These are phyloP conservation scores for Peronosclerospora sorghi DNA, from an alignment of 352 stramenopile genomes.

Conservation along the genomic window DNA sequence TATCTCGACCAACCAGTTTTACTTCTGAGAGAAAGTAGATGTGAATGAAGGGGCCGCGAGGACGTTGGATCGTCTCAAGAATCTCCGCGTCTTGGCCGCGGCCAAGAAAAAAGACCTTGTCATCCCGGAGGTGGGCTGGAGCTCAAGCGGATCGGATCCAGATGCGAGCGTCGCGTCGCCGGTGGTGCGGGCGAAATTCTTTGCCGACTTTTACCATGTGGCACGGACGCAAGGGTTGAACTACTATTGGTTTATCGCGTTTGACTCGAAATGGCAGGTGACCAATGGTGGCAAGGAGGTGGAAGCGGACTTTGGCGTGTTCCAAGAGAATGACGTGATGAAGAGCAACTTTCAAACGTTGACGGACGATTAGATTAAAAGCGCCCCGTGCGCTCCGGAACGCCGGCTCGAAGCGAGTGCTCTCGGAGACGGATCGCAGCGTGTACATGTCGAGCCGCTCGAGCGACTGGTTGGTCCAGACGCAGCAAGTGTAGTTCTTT, in stretches of 20 bases:
- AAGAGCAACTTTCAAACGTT: conserved; percentile 49
- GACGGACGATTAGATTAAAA: conserved; percentile 22
- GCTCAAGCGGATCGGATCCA: conserved; percentile 25
- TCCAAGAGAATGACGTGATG: conserved; percentile 34
- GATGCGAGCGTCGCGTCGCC: conserved; percentile 27
- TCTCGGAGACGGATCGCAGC: conserved; percentile 28
- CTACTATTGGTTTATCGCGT: conserved; percentile 70
- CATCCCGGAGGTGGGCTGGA: conserved; percentile 63
- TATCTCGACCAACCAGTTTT: conserved; percentile 71
- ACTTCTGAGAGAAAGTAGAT: conserved; percentile 50
- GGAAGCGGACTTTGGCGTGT: conserved; percentile 56
- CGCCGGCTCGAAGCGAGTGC: conserved; percentile 13
- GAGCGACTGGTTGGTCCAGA: conserved; percentile 31
- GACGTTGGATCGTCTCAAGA: conserved; percentile 46
- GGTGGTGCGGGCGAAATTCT: conserved; percentile 52
- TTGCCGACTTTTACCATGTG: conserved; percentile 55
- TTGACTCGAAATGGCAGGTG: conserved; percentile 53
- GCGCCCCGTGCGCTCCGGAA: conserved; percentile 22
- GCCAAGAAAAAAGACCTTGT: conserved; percentile 48
- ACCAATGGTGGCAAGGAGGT: conserved; percentile 34
- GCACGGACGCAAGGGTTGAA: conserved; percentile 31
- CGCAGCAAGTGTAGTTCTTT: conserved; percentile 62
- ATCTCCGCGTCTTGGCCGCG: conserved; percentile 29
- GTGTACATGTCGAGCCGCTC: conserved; percentile 33
- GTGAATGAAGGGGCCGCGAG: conserved; percentile 33